Conservation (phyloP, 2,329 filamentous ascomycete genomes). For the Paraphaeosphaeria sporulosa region DNA sequence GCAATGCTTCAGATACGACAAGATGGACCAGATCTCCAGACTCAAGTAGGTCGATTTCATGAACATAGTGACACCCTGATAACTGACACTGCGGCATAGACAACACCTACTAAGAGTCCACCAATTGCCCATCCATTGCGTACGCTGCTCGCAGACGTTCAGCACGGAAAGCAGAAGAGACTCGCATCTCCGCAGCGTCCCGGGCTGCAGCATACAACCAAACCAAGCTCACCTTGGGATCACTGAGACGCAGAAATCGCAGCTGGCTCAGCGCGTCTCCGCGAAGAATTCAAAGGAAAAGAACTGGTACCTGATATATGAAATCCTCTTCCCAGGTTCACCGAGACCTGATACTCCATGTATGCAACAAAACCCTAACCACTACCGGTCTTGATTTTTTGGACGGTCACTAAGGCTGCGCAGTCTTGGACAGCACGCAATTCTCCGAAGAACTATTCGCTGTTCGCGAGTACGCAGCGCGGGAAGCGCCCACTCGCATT, state of each 20-base stretch:
- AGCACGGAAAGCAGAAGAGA: not conserved
- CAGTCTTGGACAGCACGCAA: constrained; percentile 10
- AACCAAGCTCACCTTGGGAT: constrained; percentile 3
- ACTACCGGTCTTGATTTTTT: not conserved
- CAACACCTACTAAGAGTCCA: constrained; percentile 7
- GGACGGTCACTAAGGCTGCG: not conserved
- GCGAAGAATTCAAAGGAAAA: constrained; percentile 12
- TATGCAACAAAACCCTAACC: not conserved
- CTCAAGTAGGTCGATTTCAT: not conserved
- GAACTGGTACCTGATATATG: constrained; percentile 16
- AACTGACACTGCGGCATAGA: not conserved
- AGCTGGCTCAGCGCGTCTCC: constrained; percentile 10
- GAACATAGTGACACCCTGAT: too few species aligned
- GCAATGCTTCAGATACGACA: constrained; percentile 2
- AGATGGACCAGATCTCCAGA: constrained; percentile 3
- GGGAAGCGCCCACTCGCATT: constrained; percentile 4
- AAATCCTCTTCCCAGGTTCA: constrained; percentile 10
- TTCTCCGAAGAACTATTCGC: constrained; percentile 14
- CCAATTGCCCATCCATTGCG: constrained; percentile 1
- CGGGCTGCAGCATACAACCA: constrained; percentile 8
- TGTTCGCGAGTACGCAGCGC: not conserved
- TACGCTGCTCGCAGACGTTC: constrained; percentile 5
- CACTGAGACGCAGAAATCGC: constrained; percentile 14
- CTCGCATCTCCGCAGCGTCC: not conserved
- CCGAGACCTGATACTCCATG: constrained; percentile 9